phyloP scores from a whole-genome alignment of 2,329 filamentous ascomycete species.

The Clonostachys solani region DNA sequence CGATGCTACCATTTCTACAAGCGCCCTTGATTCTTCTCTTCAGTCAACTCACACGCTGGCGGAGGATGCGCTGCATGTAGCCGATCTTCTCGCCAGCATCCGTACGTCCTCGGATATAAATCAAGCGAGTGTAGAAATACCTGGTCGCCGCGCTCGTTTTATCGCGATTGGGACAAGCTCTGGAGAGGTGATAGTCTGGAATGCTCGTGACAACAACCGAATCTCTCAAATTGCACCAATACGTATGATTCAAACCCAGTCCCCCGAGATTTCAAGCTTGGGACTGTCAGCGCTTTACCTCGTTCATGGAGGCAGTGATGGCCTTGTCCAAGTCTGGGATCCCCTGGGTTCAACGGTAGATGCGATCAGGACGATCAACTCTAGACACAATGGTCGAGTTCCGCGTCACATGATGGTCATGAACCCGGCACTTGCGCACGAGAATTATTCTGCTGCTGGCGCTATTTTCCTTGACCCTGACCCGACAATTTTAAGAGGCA shows the following conservation, averaged over 20 bases:
- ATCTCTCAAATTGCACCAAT: conserved; percentile 57
- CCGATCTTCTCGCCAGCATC: not conserved
- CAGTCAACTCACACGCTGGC: conserved; percentile 66
- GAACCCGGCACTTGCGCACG: conserved; percentile 57
- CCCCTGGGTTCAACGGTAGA: conserved; percentile 76
- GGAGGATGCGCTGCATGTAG: conserved; percentile 66
- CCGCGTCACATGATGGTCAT: conserved; percentile 63
- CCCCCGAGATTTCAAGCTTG: conserved; percentile 78
- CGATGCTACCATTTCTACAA: conserved; percentile 61
- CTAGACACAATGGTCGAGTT: conserved; percentile 75
- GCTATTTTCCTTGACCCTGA: conserved; percentile 87
- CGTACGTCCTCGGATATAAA: not conserved
- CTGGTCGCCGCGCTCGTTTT: conserved; percentile 78
- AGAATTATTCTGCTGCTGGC: conserved; percentile 76
- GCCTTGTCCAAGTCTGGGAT: conserved; percentile 95
- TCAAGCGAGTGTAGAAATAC: conserved; percentile 53
- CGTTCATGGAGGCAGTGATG: conserved; percentile 91
- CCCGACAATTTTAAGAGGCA: conserved; percentile 76
- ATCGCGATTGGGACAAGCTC: conserved; percentile 76
- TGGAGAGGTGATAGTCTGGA: conserved; percentile 80
- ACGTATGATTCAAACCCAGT: conserved; percentile 85
- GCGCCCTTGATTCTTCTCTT: conserved; percentile 68
- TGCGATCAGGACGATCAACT: conserved; percentile 83
- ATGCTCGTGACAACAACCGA: conserved; percentile 60
- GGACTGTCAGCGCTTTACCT: conserved; percentile 83